Evolutionary conservation across 1,139 yeast species (phyloP).

Genomic region (Yamadazyma siamensis): DNA sequence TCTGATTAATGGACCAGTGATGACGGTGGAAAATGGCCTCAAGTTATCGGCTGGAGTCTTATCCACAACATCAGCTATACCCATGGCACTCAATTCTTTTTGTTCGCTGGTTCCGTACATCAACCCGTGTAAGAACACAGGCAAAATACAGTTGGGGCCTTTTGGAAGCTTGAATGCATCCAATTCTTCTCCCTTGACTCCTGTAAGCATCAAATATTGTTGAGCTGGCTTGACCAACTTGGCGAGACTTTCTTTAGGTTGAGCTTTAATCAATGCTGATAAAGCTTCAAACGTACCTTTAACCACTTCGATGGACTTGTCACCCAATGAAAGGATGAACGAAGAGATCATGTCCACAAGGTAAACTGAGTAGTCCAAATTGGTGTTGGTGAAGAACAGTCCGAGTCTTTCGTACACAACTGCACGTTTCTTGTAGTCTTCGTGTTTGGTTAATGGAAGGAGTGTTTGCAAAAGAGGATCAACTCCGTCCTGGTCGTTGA

Average conservation of each 20-base stretch:
- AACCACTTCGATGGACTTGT: constrained; percentile 61
- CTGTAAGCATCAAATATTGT: constrained; percentile 67
- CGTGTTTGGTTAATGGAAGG: constrained; percentile 71
- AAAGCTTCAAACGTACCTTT: constrained; percentile 68
- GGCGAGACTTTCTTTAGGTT: constrained; percentile 73
- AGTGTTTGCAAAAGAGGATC: constrained; percentile 85
- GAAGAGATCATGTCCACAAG: constrained; percentile 72
- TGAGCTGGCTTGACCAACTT: constrained; percentile 74
- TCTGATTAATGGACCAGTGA: constrained; percentile 97
- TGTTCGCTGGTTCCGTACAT: constrained; percentile 89
- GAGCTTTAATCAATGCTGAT: constrained; percentile 62
- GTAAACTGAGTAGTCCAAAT: constrained; percentile 70
- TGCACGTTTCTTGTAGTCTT: constrained; percentile 64
- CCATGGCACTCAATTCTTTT: constrained; percentile 83
- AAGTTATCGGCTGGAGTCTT: constrained; percentile 80
- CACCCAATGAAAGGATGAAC: constrained; percentile 72
- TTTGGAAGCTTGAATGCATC: constrained; percentile 77
- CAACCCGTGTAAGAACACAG: constrained; percentile 90
- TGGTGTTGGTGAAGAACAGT: constrained; percentile 62
- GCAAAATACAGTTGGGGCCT: constrained; percentile 86
- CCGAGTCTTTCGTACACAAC: constrained; percentile 70
- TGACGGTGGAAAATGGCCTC: constrained; percentile 86
- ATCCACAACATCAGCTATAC: constrained; percentile 82
- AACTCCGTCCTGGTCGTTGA: constrained; percentile 75
- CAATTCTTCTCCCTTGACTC: constrained; percentile 60